Evolutionary conservation across 139 green algal species (phyloP), one percentile per base, ranked within the genome.

Genomic region (Axilococcus clingmanii): DNA sequence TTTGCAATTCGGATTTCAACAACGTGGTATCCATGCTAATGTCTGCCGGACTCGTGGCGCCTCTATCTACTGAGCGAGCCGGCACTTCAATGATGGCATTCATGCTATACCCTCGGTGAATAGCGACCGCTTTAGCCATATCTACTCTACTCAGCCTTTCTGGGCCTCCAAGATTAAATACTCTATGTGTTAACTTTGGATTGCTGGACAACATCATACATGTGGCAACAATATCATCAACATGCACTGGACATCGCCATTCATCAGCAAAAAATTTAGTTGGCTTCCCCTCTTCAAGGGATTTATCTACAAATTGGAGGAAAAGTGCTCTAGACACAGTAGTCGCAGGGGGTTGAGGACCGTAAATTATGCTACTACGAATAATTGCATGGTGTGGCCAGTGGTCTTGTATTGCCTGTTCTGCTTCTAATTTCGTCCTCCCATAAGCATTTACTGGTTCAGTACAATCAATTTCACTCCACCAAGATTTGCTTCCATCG

Each of bases 371-470:
- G 45, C 70, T 82, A 54, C 38, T 67, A 25, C 79, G 40, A 35
- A 87, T 49, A 43, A 86, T 87, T 25, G 71, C 74, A 55, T 79
- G 68, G 27, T 76, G 64, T 16, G 47, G 20, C 69, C 72, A 81
- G 11, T 44, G 19, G 9, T 37, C 35, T 54, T 71, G 62, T 11
- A 84, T 66, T 4, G 61, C 20, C 29, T 57, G 22, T 49, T 86
- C 78, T 23, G 60, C 78, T 28, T 65, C 61, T 12, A 72, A 41
- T 52, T 86, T 86, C 29, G 52, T 71, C 17, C 17, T 9, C 17
- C 70, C 78, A 49, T 86, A 86, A 17, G 28, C 55, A 60, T 86
- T 86, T n/a, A 86, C 45, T 9, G 78, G 78, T 5, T 63, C 15
- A 19, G 27, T 32, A 11, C 12, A 20, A 31, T 84, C 77, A 22